Percentiles rank a stretch among this genome's conserved stretches.
phyloP scores from a whole-genome alignment of 2,329 filamentous ascomycete genomes.

The Volutella citrinella region DNA sequence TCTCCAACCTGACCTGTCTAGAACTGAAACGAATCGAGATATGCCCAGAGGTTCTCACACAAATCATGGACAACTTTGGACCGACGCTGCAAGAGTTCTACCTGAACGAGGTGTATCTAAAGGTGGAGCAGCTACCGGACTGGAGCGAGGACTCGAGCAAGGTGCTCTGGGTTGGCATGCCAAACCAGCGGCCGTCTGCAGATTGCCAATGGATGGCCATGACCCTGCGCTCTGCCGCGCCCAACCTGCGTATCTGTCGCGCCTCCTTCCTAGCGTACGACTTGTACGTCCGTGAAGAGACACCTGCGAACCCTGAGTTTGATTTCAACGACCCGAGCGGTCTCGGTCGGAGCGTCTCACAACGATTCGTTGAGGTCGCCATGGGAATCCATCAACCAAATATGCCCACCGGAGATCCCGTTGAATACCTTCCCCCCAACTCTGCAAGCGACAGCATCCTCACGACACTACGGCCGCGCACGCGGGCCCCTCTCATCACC shows the following conservation, averaged over 20 bases:
- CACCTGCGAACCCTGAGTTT: slow-evolving; percentile 28
- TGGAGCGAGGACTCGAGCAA: slow-evolving; percentile 32
- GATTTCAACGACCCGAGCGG: slow-evolving; percentile 42
- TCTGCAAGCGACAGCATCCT: slow-evolving; percentile 23
- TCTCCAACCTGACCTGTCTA: slow-evolving; percentile 38
- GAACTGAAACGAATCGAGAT: slow-evolving; percentile 44
- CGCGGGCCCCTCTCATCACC: slow-evolving; percentile 22
- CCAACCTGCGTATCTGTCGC: slow-evolving; percentile 39
- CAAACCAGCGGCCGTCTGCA: slow-evolving; percentile 37
- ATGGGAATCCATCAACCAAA: slow-evolving; percentile 38
- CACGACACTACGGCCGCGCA: slow-evolving; percentile 22
- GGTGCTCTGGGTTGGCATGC: slow-evolving; percentile 44
- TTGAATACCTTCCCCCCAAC: slow-evolving; percentile 33
- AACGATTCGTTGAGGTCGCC: slow-evolving; percentile 46
- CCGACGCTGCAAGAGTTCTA: slow-evolving; percentile 42
- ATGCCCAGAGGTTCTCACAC: slow-evolving; percentile 32
- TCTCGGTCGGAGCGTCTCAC: slow-evolving; percentile 37
- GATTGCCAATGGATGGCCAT: slow-evolving; percentile 42
- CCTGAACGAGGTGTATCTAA: slow-evolving; percentile 44
- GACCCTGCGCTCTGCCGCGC: slow-evolving; percentile 33
- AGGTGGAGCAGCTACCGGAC: slow-evolving; percentile 34
- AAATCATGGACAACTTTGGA: slow-evolving; percentile 33
- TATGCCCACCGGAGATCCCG: slow-evolving; percentile 27
- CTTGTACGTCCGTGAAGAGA: slow-evolving; percentile 34
- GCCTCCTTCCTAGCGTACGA: slow-evolving; percentile 44